Base-by-base conservation (phyloP, 331 rosid genomes). In the Rhamnella rubrinervis region DNA sequence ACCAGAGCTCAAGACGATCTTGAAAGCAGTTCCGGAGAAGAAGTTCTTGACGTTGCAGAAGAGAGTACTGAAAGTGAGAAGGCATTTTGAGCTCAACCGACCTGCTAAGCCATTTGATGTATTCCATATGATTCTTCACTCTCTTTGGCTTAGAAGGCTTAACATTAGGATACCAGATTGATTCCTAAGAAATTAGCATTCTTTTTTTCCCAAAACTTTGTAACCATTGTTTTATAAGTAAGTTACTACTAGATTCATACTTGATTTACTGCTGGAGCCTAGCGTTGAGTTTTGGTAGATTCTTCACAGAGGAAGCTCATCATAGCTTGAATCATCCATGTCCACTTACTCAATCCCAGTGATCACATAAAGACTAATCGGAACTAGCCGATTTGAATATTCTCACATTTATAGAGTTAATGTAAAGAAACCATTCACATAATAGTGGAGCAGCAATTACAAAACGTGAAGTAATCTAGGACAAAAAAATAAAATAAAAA, bases 21-120 rank as follows among this genome's bases (percentile, higher is more conserved):
- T 76, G 66, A 76, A 63, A 37, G 80, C 71, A 5, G 55, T 76
- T 44, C 39, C 75, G 1, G 35, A 63, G 51, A 20, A 61, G 2
- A 58, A 49, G 49, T 76, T 26, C 47, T 63, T 63, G 66, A 70
- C 63, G 51, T 70, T 69, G 66, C 80, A 69, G 66, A 63, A 69
- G 28, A 70, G 66, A 61, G 80, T 76, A 41, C 46, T 55, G 75
- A 63, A 55, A 55, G 80, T 69, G 44, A 57, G 69, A 69, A 63
- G 80, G 56, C 80, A 76, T 70, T 76, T 76, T 55, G 74, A 35
- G 55, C 80, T 76, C 13, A 76, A 76, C 38, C 47, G 80, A 65
- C 80, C 80, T 35, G 80, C 80, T 12, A 37, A 69, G 46, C 75
- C 80, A 14, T 76, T 41, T 69, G 80, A 76, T 69, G 80, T 69